Evolutionary conservation across 768 basidiomycete species (phyloP), one percentile per base, ranked within the genome.

Genomic region (Termitomyces sp.): DNA sequence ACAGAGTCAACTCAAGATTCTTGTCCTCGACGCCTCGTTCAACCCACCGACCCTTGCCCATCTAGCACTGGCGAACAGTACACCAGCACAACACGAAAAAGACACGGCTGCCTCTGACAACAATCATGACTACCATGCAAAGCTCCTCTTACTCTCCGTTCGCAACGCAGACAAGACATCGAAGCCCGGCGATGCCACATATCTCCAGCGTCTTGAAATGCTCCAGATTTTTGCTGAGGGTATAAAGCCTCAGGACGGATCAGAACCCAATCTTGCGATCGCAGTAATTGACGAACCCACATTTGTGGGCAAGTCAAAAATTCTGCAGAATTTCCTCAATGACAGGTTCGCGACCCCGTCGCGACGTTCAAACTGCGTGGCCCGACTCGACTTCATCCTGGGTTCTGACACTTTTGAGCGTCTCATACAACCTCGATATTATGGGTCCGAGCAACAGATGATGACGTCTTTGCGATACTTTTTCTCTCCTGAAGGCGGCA

Each of bases 11-110:
- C 55, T 55, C 48, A 48, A 21, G 12, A 33, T 55, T 28, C 55
- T 55, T 11, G 47, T 53, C 10, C 74, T 86, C 2, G 95, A 97
- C 64, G 87, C 93, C 1, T 94, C 92, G 1, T 98, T 91, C 73
- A 96, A 98, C 65, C 94, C 94, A 3, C 95, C 95, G 1, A 94
- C 91, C 3, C 68, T 80, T 23, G 91, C 94, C 0, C 94, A 98
- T 69, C 77, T 87, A 52, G 86, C 88, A 2, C 83, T 98, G 47
- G 84, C 84, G 28, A 82, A 80, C 56, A 71, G 78, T 53, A 63
- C 66, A 1, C 54, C 21, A n/a, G 61, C 68, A 1, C 51, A 14
- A n/a, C 62, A 43, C 33, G 58, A 47, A 15, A 12, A n/a, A 9
- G 45, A 44, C 5, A 5, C 30, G 14, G 19, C 21, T 11, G 31